Base-by-base conservation (phyloP, 768 basidiomycete genomes). In the Russula abietina region DNA sequence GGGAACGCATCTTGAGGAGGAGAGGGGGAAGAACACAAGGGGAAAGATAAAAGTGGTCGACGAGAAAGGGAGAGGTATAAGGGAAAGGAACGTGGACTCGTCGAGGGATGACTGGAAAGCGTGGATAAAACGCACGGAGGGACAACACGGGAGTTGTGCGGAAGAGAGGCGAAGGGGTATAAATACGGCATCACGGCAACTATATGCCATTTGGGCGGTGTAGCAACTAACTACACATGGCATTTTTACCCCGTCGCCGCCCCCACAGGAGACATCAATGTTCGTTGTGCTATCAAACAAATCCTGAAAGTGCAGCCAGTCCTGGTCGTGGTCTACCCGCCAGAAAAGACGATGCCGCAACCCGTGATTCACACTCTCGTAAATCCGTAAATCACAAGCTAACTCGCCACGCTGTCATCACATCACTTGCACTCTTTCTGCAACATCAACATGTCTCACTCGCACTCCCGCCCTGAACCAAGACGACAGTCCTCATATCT, bases 1-100 rank as follows among this genome's bases (percentile, higher is more conserved):
- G 63, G 69, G 76, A 68, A 65, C 74, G 80, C 83, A 86, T 86
- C 28, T 30, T 57, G 7, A 51, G 22, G 12, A 7, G 14, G 22
- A 46, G 45, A 17, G 5, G 45, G 45, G 9, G n/a, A 14, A 0
- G 30, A 45, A 24, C 2, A 43, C 5, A 30, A 30, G 33, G 22
- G 55, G 30, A 38, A 6, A 5, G 3, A 17, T 55, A 17, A 43
- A 41, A 32, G 14, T n/a, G n/a, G 50, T 49, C 61, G 61, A 66
- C 45, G 52, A 57, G 24, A 39, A 17, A 16, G 32, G n/a, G 10
- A 1, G 16, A 56, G 39, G 50, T 4, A 10, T n/a, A 50, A 32
- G 41, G 30, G 52, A 24, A 65, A 65, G 7, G 64, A 65, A 54
- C 7, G 64, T 65, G 61, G 46, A 16, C 7, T 57, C 43, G 64